Evolutionary conservation across 805 yeast species (phyloP).

Genomic region (Suhomyces kilbournensis): DNA sequence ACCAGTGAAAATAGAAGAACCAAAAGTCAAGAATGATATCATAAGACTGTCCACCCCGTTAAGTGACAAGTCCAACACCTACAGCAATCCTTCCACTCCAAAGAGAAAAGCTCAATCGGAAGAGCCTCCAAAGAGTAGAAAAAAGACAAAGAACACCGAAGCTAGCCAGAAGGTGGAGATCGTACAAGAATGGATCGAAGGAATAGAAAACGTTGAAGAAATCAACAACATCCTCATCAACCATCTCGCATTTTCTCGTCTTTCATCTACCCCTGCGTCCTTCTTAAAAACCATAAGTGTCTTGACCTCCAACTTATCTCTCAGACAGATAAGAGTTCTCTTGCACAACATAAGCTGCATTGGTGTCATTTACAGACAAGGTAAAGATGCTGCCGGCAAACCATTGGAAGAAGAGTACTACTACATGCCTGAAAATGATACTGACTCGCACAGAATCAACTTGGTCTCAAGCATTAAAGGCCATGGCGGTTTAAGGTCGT

Average conservation of each 20-base stretch:
- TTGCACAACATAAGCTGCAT: constrained; percentile 54
- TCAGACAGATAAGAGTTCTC: constrained; percentile 42
- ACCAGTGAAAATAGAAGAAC: constrained; percentile 12
- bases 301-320: constrained; percentile 45
- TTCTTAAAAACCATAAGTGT: constrained; percentile 62
- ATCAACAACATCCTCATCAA: constrained; percentile 69
- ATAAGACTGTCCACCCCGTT: constrained; percentile 20
- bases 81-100: constrained; percentile 13
- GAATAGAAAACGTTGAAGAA: constrained; percentile 45
- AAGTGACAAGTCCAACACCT: constrained; percentile 25
- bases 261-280: constrained; percentile 83
- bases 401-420: constrained; percentile 92
- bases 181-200: constrained; percentile 18
- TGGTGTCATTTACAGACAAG: constrained; percentile 85
- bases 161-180: constrained; percentile 27
- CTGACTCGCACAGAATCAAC: constrained; percentile 62
- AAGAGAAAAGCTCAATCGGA: constrained; percentile 32
- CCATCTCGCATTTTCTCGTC: constrained; percentile 85
- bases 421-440: constrained; percentile 80
- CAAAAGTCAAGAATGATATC: constrained; percentile 13
- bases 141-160: constrained; percentile 18
- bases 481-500: constrained; percentile 73
- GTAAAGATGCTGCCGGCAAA: constrained; percentile 96
- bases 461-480: constrained; percentile 80
- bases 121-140: constrained; percentile 29